These are phyloP conservation scores for Quercus variabilis DNA, from an alignment of 306 rosid species.

Conservation along the genomic window DNA sequence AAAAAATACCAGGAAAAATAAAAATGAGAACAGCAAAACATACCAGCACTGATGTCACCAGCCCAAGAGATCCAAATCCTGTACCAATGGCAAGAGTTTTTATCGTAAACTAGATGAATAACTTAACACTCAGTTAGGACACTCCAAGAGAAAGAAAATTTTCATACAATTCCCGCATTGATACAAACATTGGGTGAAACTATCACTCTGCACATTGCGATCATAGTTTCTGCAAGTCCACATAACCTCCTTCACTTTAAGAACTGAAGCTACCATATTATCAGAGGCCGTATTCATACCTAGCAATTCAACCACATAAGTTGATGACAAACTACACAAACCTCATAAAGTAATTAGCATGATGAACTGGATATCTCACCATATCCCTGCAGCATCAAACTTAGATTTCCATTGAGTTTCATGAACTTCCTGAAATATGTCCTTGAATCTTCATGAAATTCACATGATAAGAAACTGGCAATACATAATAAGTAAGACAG, in stretches of 20 bases:
- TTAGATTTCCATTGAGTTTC: conserved; percentile 84
- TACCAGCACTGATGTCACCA: conserved; percentile 99
- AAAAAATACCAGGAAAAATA: neutral
- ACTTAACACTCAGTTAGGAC: neutral
- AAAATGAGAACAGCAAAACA: conserved; percentile 12
- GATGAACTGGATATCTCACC: conserved; percentile 47
- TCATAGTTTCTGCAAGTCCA: conserved; percentile 99
- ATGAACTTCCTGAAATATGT: conserved; percentile 93
- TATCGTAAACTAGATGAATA: neutral
- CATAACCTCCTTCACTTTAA: conserved; percentile 97
- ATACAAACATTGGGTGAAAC: conserved; percentile 86
- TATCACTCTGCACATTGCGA: conserved; percentile 97
- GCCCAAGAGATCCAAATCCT: conserved; percentile 96
- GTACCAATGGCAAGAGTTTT: conserved; percentile 24
- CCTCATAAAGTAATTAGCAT: neutral
- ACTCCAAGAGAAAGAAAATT: neutral
- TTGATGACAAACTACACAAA: conserved; percentile 10
- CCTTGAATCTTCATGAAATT: conserved; percentile 77
- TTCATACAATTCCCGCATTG: neutral
- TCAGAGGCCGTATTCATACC: conserved; percentile 98
- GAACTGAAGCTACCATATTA: conserved; percentile 96
- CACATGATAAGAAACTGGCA: neutral
- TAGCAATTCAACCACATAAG: conserved; percentile 28
- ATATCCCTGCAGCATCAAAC: conserved; percentile 88
- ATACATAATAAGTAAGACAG: neutral